These are phyloP conservation scores for Agaricus blazei DNA, from an alignment of 768 basidiomycete species.

Conservation along the genomic window DNA sequence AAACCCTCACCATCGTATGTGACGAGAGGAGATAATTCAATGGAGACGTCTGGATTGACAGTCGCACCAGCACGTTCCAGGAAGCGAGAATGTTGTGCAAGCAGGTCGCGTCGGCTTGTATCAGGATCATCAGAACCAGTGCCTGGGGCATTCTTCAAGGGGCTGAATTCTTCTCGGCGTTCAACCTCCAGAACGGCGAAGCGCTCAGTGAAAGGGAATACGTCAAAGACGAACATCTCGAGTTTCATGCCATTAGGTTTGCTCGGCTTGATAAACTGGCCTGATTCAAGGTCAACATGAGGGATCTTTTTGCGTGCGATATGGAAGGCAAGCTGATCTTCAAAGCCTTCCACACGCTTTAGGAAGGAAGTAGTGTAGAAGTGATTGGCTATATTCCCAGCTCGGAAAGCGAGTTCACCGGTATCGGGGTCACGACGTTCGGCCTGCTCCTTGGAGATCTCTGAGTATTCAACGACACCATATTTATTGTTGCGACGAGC, in stretches of 20 bases:
- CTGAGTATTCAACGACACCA: constrained; percentile 96
- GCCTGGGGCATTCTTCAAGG: constrained; percentile 95
- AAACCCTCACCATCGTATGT: constrained; percentile 93
- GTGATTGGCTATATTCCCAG: constrained; percentile 97
- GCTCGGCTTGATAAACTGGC: constrained; percentile 68
- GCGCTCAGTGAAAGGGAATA: constrained; percentile 84
- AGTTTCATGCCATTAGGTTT: constrained; percentile 99
- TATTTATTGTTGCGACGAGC: constrained; percentile 79
- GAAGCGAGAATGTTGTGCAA: constrained; percentile 85
- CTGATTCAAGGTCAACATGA: constrained; percentile 65
- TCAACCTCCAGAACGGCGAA: constrained; percentile 89
- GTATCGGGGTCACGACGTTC: constrained; percentile 63
- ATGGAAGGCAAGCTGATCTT: constrained; percentile 90
- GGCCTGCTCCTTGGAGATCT: constrained; percentile 85
- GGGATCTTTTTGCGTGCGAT: constrained; percentile 98
- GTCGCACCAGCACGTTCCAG: constrained; percentile 73
- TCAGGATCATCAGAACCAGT: constrained; percentile 86
- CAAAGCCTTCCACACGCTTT: constrained; percentile 71
- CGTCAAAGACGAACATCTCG: constrained; percentile 98
- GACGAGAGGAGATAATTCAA: constrained; percentile 86
- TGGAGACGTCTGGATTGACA: constrained; percentile 70
- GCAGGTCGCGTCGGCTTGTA: constrained; percentile 85
- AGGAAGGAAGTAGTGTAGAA: constrained; percentile 92
- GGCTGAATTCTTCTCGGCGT: constrained; percentile 89
- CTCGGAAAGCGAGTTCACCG: constrained; percentile 84